Conservation (phyloP, 768 basidiomycete species). For the Kondoa subrosea region DNA sequence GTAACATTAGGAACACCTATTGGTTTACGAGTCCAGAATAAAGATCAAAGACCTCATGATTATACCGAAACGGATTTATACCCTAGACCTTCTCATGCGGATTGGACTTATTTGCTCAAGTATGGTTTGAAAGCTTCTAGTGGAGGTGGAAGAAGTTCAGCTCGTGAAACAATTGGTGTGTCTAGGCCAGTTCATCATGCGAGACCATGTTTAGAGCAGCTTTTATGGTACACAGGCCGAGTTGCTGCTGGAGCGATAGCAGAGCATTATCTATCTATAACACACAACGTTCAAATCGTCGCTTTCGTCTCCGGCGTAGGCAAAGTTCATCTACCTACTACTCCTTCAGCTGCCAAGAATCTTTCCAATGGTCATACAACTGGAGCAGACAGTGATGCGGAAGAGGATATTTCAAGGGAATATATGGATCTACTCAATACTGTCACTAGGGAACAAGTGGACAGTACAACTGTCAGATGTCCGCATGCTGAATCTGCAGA, state of each 20-base stretch:
- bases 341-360: constrained; percentile 24
- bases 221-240: constrained; percentile 42
- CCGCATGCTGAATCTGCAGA: constrained; percentile 77
- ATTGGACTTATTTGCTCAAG: constrained; percentile 93
- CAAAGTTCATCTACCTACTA: constrained; percentile 57
- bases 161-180: constrained; percentile 86
- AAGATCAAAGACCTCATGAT: constrained; percentile 95
- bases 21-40: constrained; percentile 86
- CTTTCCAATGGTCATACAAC: constrained; percentile 25
- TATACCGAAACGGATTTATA: constrained; percentile 96
- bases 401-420: constrained; percentile 64
- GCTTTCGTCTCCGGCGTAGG: constrained; percentile 95
- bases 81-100: constrained; percentile 92
- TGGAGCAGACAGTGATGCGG: constrained; percentile 45
- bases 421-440: constrained; percentile 61
- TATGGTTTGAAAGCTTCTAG: constrained; percentile 95
- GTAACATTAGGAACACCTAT: constrained; percentile 96
- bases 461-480: constrained; percentile 70
- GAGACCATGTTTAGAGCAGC: not conserved
- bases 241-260: constrained; percentile 98
- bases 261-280: constrained; percentile 76
- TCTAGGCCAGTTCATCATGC: not conserved
- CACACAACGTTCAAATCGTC: constrained; percentile 80
- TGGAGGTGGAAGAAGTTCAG: constrained; percentile 85
- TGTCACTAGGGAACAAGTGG: constrained; percentile 72